Conservation (phyloP, 1,139 yeast species). For the Taiozyma sp. region DNA sequence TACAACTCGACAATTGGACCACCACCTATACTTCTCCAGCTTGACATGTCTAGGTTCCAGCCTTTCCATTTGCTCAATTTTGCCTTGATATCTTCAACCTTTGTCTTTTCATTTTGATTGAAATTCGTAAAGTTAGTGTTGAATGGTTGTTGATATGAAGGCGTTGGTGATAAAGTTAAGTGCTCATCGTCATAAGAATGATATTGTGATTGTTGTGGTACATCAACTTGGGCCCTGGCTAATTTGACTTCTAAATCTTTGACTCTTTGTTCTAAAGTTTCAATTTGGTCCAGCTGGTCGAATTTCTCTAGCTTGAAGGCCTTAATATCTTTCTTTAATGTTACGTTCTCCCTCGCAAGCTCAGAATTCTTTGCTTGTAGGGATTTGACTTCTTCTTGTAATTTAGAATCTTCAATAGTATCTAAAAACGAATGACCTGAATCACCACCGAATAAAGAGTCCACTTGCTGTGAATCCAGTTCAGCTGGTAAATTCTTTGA, state of each 20-base stretch:
- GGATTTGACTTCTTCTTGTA: slow-evolving; percentile 24
- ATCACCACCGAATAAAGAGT: slow-evolving; percentile 16
- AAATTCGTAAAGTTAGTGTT: not conserved
- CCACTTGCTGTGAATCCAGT: slow-evolving; percentile 2
- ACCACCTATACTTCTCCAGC: slow-evolving; percentile 65
- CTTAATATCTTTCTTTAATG: slow-evolving; percentile 28
- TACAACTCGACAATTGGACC: slow-evolving; percentile 54
- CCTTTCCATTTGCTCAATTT: slow-evolving; percentile 62
- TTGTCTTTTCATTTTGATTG: slow-evolving; percentile 1
- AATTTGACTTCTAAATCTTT: slow-evolving; percentile 18
- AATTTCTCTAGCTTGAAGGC: slow-evolving; percentile 37
- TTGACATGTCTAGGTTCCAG: slow-evolving; percentile 84
- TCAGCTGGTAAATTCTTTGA: not conserved
- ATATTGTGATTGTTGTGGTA: slow-evolving; percentile 6
- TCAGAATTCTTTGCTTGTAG: slow-evolving; percentile 25
- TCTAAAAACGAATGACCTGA: slow-evolving; percentile 25
- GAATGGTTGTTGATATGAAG: slow-evolving; percentile 16
- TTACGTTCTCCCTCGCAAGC: slow-evolving; percentile 20
- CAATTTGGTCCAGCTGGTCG: slow-evolving; percentile 43
- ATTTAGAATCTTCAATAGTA: slow-evolving; percentile 26
- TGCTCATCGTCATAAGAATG: slow-evolving; percentile 21
- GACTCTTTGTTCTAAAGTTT: slow-evolving; percentile 26
- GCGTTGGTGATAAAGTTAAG: slow-evolving; percentile 21
- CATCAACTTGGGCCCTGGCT: slow-evolving; percentile 19
- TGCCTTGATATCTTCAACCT: slow-evolving; percentile 24